Evolutionary conservation across 345 rosid genomes (phyloP).

Genomic region (sweet orange (Citrus sinensis)): DNA sequence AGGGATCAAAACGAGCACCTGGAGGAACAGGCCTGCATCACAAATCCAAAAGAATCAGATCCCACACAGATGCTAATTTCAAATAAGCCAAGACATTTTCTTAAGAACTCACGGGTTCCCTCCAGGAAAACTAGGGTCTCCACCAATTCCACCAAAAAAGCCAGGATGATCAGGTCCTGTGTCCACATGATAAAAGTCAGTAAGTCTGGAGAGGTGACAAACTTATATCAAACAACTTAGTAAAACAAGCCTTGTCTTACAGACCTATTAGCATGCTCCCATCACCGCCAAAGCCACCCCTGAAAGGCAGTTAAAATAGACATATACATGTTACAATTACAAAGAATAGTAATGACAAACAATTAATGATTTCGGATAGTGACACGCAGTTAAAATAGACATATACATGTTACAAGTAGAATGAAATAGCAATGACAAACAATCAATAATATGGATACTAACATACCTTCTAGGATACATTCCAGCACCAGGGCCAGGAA

Average conservation of each 20-base stretch:
- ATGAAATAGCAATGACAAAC: not conserved
- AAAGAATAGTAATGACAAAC: not conserved
- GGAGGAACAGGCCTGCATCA: constrained; percentile 73
- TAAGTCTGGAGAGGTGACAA: not conserved
- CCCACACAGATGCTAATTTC: not conserved
- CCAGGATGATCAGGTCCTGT: constrained; percentile 80
- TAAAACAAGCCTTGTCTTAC: constrained; percentile 2
- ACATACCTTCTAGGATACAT: constrained; percentile 60
- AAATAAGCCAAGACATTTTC: constrained; percentile 5
- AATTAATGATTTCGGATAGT: constrained; percentile 17
- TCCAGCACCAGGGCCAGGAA: constrained; percentile 85
- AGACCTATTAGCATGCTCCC: constrained; percentile 84
- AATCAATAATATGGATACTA: not conserved
- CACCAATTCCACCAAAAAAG: constrained; percentile 47
- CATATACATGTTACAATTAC: not conserved
- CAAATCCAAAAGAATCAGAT: not conserved
- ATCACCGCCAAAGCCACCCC: constrained; percentile 51
- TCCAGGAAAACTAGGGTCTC: constrained; percentile 40
- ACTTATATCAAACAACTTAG: not conserved
- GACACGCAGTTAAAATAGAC: constrained; percentile 18
- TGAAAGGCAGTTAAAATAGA: constrained; percentile 28
- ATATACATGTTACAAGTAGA: not conserved
- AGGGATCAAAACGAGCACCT: constrained; percentile 94
- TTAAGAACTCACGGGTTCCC: constrained; percentile 50
- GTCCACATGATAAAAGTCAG: constrained; percentile 21